Conservation (phyloP, 768 basidiomycete genomes). For the Candolleomyces efflorescens region DNA sequence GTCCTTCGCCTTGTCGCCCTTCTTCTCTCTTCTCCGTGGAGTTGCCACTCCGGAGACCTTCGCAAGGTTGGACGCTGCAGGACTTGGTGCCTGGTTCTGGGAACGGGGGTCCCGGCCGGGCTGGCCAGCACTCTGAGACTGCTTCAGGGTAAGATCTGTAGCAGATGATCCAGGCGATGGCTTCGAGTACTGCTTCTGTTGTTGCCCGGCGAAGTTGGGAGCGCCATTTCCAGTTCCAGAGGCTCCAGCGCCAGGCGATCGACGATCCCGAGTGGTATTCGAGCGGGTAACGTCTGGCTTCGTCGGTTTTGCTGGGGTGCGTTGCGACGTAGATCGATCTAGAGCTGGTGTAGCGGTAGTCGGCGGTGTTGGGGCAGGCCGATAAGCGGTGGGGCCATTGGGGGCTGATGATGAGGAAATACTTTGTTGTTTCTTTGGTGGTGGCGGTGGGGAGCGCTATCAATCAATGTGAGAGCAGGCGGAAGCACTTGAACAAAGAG, state of each 20-base stretch:
- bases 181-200: conserved; percentile 36
- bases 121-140: conserved; percentile 15
- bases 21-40: conserved; percentile 82
- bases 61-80: conserved; percentile 61
- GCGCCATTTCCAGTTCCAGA: conserved; percentile 22
- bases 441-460: conserved; percentile 48
- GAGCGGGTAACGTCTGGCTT: conserved; percentile 58
- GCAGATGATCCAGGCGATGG: conserved; percentile 56
- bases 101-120: conserved; percentile 35
- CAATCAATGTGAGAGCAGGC: conserved; percentile 4
- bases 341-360: conserved; percentile 60
- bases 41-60: conserved; percentile 75
- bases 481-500: neutral
- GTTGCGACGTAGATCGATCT: conserved; percentile 86
- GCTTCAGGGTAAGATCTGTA: conserved; percentile 53
- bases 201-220: conserved; percentile 18
- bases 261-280: conserved; percentile 65
- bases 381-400: conserved; percentile 53
- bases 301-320: conserved; percentile 54
- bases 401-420: conserved; percentile 24
- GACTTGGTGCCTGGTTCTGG: conserved; percentile 50
- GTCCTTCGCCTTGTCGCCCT: conserved; percentile 75
- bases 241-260: conserved; percentile 35
- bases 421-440: conserved; percentile 38
- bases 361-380: conserved; percentile 75